Evolutionary conservation across 768 basidiomycete species (phyloP).

Genomic region (Termitomyces sp.): DNA sequence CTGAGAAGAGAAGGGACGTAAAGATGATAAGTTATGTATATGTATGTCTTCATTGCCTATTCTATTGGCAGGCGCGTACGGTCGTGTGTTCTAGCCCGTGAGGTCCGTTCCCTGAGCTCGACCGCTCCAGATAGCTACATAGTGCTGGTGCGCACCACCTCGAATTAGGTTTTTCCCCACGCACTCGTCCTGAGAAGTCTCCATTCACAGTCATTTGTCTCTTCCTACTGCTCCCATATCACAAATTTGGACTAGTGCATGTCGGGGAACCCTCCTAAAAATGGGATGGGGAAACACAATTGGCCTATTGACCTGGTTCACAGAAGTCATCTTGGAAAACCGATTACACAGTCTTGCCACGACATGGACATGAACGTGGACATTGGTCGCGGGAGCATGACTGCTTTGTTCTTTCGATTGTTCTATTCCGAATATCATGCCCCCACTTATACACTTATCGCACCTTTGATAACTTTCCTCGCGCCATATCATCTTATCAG

Average conservation of each 20-base stretch:
- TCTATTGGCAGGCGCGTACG: not conserved
- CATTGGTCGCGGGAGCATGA: not conserved
- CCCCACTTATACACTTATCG: not conserved
- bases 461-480: not conserved
- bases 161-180: not conserved
- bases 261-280: not conserved
- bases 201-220: not conserved
- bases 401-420: constrained; percentile 3
- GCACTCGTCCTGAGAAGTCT: not conserved
- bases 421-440: not conserved
- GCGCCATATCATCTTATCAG: not conserved
- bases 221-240: not conserved
- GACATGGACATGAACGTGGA: not conserved
- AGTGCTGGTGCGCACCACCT: not conserved
- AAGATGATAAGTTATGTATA: not conserved
- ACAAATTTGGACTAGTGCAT: not conserved
- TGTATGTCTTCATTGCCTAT: not conserved
- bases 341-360: not conserved
- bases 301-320: constrained; percentile 13
- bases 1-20: constrained; percentile 4
- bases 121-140: not conserved
- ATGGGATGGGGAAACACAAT: not conserved
- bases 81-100: not conserved
- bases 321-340: constrained; percentile 3
- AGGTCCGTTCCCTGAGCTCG: not conserved